These are phyloP conservation scores for Omphalea diandra DNA, from an alignment of 441 rosid species.

Conservation along the genomic window DNA sequence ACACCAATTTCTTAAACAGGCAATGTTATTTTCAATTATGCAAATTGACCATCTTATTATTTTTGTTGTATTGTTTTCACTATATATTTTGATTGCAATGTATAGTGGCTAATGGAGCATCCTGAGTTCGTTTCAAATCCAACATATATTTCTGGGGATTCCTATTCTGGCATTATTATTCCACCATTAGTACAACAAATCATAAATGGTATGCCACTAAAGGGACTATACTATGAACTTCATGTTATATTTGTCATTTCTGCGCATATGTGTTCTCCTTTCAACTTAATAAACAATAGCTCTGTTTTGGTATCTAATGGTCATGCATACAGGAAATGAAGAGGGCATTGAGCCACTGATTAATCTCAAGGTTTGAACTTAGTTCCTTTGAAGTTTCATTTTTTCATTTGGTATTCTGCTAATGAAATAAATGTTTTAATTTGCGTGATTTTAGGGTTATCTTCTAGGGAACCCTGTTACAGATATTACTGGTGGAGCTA, in stretches of 20 bases:
- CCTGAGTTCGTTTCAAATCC: constrained; percentile 47
- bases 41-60: neutral
- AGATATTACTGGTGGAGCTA: constrained; percentile 24
- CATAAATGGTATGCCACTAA: constrained; percentile 38
- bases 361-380: constrained; percentile 48
- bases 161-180: constrained; percentile 57
- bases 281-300: neutral
- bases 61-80: neutral
- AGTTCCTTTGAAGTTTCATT: neutral
- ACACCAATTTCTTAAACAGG: constrained; percentile 52
- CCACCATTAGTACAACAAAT: constrained; percentile 51
- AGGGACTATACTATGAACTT: neutral
- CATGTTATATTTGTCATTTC: neutral
- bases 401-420: neutral
- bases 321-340: constrained; percentile 51
- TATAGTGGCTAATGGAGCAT: constrained; percentile 64
- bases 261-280: neutral
- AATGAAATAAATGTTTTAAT: neutral
- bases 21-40: constrained; percentile 8
- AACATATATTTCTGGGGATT: constrained; percentile 63
- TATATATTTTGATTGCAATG: neutral
- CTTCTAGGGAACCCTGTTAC: constrained; percentile 53
- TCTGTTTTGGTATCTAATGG: neutral
- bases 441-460: constrained; percentile 39
- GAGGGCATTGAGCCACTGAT: constrained; percentile 41